Evolutionary conservation across 1,284 basidiomycete species (phyloP).

Genomic region (Ganoderma lucidum): DNA sequence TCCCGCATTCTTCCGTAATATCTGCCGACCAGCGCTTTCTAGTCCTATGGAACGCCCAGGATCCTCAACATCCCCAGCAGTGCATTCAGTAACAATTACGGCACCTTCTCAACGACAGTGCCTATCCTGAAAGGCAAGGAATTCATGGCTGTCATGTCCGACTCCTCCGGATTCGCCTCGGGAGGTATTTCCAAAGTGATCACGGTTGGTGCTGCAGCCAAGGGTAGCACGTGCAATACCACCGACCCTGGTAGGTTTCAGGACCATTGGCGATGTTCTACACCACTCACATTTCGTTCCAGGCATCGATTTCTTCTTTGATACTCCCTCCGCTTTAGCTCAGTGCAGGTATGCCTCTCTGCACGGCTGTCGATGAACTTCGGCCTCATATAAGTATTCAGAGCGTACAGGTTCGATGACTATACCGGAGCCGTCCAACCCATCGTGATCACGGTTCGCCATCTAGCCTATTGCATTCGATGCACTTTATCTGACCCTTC

Average conservation of each 20-base stretch:
- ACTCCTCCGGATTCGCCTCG: slow-evolving; percentile 70
- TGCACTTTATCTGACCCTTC: background rate
- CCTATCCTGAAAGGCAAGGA: slow-evolving; percentile 48
- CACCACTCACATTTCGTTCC: slow-evolving; percentile 5
- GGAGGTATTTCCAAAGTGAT: slow-evolving; percentile 66
- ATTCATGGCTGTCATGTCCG: slow-evolving; percentile 74
- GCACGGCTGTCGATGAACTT: background rate
- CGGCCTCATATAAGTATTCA: slow-evolving; percentile 35
- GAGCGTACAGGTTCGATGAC: slow-evolving; percentile 59
- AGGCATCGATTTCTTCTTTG: slow-evolving; percentile 57
- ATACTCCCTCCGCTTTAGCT: slow-evolving; percentile 58
- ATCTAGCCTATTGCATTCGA: background rate
- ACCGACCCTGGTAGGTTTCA: slow-evolving; percentile 48
- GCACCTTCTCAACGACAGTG: slow-evolving; percentile 59
- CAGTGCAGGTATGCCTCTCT: slow-evolving; percentile 64
- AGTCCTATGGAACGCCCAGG: slow-evolving; percentile 61
- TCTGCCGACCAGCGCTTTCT: slow-evolving; percentile 5
- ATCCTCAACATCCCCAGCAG: slow-evolving; percentile 65
- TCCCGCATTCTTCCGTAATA: background rate
- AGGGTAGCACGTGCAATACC: slow-evolving; percentile 61
- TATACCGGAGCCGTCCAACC: slow-evolving; percentile 65
- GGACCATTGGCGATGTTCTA: background rate
- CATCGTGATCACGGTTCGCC: slow-evolving; percentile 63
- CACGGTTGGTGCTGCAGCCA: slow-evolving; percentile 54
- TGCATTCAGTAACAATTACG: slow-evolving; percentile 61